phyloP scores from a whole-genome alignment of 2,329 filamentous ascomycete genomes.

The Calycina herbarum region DNA sequence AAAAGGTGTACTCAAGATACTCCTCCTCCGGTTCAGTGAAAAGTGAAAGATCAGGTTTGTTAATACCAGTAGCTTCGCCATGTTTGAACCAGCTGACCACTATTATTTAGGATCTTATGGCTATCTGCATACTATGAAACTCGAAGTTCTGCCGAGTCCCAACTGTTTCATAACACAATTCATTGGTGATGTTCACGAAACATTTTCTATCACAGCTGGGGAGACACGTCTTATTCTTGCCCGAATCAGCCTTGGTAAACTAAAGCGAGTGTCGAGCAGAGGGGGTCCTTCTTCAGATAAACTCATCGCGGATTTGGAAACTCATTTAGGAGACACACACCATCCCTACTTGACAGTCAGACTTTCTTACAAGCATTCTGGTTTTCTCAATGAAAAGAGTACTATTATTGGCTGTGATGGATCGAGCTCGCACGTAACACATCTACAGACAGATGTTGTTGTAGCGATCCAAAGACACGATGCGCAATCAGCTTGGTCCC shows the following conservation, averaged over 20 bases:
- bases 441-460: slow-evolving; percentile 52
- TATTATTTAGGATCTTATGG: slow-evolving; percentile 24
- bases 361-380: slow-evolving; percentile 57
- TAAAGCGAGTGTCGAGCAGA: slow-evolving; percentile 29
- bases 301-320: slow-evolving; percentile 59
- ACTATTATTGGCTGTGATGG: slow-evolving; percentile 30
- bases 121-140: slow-evolving; percentile 32
- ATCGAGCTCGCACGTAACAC: slow-evolving; percentile 46
- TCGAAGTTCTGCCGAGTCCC: slow-evolving; percentile 31
- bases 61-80: neutral
- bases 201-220: slow-evolving; percentile 26
- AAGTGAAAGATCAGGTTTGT: slow-evolving; percentile 10
- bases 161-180: slow-evolving; percentile 33
- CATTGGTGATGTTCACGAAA: slow-evolving; percentile 32
- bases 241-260: slow-evolving; percentile 30
- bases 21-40: slow-evolving; percentile 3
- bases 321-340: slow-evolving; percentile 51
- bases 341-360: slow-evolving; percentile 53
- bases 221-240: slow-evolving; percentile 36
- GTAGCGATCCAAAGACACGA: slow-evolving; percentile 53
- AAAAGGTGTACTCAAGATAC: slow-evolving; percentile 3
- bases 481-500: slow-evolving; percentile 52
- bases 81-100: neutral
- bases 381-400: slow-evolving; percentile 45
- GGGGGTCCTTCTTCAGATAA: slow-evolving; percentile 50